phyloP scores from a whole-genome alignment of 192 early-diverging fungal genomes.

The Chytriomyces sp. region DNA sequence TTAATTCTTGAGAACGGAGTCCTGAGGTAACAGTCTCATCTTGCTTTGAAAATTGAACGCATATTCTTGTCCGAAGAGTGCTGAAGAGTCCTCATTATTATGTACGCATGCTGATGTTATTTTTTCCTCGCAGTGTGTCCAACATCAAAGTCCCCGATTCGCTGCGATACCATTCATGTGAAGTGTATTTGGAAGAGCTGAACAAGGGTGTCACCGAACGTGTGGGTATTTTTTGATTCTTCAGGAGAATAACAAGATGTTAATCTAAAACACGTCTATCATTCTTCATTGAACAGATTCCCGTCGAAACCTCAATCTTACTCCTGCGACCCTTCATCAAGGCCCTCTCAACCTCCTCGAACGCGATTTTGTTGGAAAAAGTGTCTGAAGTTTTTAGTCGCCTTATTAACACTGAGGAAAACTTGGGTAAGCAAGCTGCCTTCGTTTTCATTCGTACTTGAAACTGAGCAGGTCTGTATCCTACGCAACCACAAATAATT shows the following conservation, averaged over 20 bases:
- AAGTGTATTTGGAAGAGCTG: constrained; percentile 76
- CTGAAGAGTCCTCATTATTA: no score
- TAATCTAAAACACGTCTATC: constrained; percentile 41
- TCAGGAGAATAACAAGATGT: no score
- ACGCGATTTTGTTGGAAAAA: constrained; percentile 52
- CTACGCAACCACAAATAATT: background rate
- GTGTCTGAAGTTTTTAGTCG: constrained; percentile 9
- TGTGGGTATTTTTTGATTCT: constrained; percentile 30
- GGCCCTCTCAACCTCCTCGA: constrained; percentile 53
- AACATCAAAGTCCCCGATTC: constrained; percentile 67
- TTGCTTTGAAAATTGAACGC: background rate
- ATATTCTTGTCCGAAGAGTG: background rate
- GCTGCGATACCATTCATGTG: constrained; percentile 72
- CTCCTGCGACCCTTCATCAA: constrained; percentile 60
- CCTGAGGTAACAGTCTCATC: constrained; percentile 58
- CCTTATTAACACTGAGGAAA: constrained; percentile 5
- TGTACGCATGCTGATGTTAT: background rate
- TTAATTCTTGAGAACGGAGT: constrained; percentile 62
- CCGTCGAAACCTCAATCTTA: constrained; percentile 40
- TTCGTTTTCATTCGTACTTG: background rate
- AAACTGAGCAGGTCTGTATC: background rate
- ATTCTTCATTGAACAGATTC: background rate
- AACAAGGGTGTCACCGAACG: constrained; percentile 62
- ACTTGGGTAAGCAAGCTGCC: constrained; percentile 5
- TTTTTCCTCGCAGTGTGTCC: constrained; percentile 52